Base-by-base conservation (phyloP, 2,329 filamentous ascomycete species). In the Fusarium sp. region DNA sequence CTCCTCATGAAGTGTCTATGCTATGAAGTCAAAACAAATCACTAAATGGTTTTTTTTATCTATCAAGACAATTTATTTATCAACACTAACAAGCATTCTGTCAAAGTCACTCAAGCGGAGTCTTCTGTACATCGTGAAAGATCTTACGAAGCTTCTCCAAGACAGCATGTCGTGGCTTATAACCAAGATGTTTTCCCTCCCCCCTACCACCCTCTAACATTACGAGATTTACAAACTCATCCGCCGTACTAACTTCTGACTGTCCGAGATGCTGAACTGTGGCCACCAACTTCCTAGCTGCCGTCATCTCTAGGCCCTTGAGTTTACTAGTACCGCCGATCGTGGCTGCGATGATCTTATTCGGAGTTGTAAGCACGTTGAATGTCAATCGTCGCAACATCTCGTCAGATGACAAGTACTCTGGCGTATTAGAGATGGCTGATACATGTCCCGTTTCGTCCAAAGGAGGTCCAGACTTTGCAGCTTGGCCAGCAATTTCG, bases 81-180 rank as follows among this genome's bases (percentile, higher is more conserved):
- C 3, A 32, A 18, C 3, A 24, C 4, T 6, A 53, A 11, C 17
- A 26, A 15, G 3, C 2, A 14, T 5, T 2, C 4, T 20, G 17
- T 15, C 48, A 36, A 2, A 36, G 4, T 26, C 10, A 54, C n/a
- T 38, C 50, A 12, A 26, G 0, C 6, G 32, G 32, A 17, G 18
- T 17, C 9, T 38, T 26, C 12, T 54, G n/a, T 15, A 22, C 13
- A 15, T 38, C 13, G 5, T 17, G n/a, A 38, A 53, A 36, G 32
- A 54, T 54, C n/a, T 6, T 54, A 6, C 32, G n/a, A 22, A 38
- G 30, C 32, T 36, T 54, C n/a, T 36, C 18, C n/a, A 36, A 12
- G 5, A 26, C 50, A 54, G 5, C 13, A 3, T 2, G 6, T 22
- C 50, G 32, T 38, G 50, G 10, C 13, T 26, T 38, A 54, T 54